A percentile compares a stretch with the other conserved stretches of the same genome.
phyloP scores from a whole-genome alignment of 139 green algal genomes.

The Chlorella vulgaris region DNA sequence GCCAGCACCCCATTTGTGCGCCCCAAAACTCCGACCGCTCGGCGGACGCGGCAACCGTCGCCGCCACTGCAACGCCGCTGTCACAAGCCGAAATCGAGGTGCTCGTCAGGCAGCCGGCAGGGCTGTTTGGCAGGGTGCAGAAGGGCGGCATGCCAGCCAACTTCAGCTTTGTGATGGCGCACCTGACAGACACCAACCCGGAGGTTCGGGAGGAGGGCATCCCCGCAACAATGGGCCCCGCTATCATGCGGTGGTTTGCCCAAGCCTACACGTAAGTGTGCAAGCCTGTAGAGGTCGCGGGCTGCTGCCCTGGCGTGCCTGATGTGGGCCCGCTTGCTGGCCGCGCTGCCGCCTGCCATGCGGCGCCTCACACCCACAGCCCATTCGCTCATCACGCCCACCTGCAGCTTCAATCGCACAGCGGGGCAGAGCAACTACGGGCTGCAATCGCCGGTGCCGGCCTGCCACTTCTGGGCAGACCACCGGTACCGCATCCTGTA shows the following conservation, averaged over 20 bases:
- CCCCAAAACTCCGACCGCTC: no score
- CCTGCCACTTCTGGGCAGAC: conserved; percentile 30
- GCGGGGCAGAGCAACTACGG: conserved; percentile 6
- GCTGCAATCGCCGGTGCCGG: conserved; percentile 21
- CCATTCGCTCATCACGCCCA: neutral
- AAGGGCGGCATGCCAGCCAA: conserved; percentile 29
- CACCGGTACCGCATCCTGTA: conserved; percentile 26
- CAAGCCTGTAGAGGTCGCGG: neutral
- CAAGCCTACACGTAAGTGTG: conserved; percentile 18
- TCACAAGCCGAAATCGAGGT: neutral
- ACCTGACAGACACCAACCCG: conserved; percentile 21
- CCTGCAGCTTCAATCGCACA: conserved; percentile 17
- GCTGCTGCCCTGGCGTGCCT: neutral
- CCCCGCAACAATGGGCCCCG: conserved; percentile 9
- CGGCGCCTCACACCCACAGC: neutral
- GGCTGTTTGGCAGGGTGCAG: conserved; percentile 10
- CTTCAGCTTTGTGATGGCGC: conserved; percentile 9
- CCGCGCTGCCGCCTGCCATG: neutral
- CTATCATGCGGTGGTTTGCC: conserved; percentile 24
- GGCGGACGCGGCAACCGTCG: no score
- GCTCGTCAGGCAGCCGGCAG: conserved; percentile 6
- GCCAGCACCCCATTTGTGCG: no score
- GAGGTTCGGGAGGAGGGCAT: conserved; percentile 16
- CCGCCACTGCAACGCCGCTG: neutral
- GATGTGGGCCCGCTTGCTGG: neutral